These are phyloP conservation scores for Casuarina cunninghamiana DNA, from an alignment of 306 rosid species.

Conservation along the genomic window DNA sequence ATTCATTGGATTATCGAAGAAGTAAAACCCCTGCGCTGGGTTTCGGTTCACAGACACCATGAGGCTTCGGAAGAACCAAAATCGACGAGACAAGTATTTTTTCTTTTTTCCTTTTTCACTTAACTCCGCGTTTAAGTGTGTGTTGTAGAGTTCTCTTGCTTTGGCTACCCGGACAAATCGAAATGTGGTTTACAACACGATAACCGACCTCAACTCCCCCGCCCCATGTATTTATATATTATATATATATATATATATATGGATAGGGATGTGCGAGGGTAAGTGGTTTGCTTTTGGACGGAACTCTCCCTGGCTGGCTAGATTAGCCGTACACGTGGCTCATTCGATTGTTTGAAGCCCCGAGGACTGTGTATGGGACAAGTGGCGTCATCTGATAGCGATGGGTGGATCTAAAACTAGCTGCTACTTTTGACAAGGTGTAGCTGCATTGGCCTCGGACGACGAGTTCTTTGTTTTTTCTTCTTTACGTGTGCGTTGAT, in stretches of 20 bases:
- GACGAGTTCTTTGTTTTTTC: too few species aligned
- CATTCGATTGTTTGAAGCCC: background rate
- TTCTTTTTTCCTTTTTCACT: background rate
- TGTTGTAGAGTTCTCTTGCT: background rate
- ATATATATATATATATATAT: background rate
- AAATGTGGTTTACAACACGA: slow-evolving; percentile 26
- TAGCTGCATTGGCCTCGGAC: too few species aligned
- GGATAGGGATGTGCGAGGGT: background rate
- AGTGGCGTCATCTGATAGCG: background rate
- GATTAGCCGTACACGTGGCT: background rate
- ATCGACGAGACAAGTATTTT: background rate
- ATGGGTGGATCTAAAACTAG: background rate
- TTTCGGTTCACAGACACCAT: slow-evolving; percentile 74
- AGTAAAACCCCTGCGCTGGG: slow-evolving; percentile 62
- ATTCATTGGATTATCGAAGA: slow-evolving; percentile 52
- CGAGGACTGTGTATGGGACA: background rate
- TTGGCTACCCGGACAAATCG: background rate
- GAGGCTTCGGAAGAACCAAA: background rate
- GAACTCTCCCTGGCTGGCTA: background rate
- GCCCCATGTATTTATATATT: background rate
- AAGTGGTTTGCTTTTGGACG: background rate
- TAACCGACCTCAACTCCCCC: background rate
- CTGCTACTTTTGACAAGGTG: background rate
- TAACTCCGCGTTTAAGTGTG: background rate
- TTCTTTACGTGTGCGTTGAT: too few species aligned